Evolutionary conservation across 2,329 filamentous ascomycete genomes (phyloP), one percentile per base, ranked within the genome.

Genomic region (Cadophora sp.): DNA sequence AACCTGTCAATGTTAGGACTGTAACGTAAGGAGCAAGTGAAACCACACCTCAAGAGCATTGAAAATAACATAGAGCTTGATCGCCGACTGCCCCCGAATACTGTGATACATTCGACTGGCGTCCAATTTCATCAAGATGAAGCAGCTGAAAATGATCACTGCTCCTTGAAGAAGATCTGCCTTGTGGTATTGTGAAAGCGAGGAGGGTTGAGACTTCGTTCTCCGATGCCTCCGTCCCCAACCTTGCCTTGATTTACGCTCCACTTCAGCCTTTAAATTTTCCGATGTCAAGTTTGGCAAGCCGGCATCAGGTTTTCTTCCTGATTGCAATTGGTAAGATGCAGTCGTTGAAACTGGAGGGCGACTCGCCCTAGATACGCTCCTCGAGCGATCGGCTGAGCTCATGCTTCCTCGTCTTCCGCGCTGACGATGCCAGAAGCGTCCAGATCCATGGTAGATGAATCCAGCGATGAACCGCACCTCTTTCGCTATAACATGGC

Each of bases 11-110:
- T 97, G 83, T 97, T 96, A 69, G 58, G 24, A 50, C 48, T 20
- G 30, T 24, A 7, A 27, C 22, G 4, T 39, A 27, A 53, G 24
- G 20, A 55, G 9, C 36, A 36, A 24, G 20, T 30, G 6, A 33
- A 20, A 36, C 18, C 78, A 68, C 76, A 89, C 89, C 80, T 99
- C 96, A 5, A 99, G 87, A 41, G 97, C 92, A 76, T 99, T 99
- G 83, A 97, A 99, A 64, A 99, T 98, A 67, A 99, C 96, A 78
- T 99, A 99, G 13, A 99, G 86, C 78, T 99, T 99, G 81, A 99
- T 97, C 8, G 95, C 94, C 1, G 94, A 95, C 79, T 99, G 96
- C 0, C 94, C 96, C 56, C 95, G 91, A 73, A 99, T 97, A 74
- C 94, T 94, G 78, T 99, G 96, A 76, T 99, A 99, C 93, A 98